These are phyloP conservation scores for Penicillium chermesinum DNA, from an alignment of 495 filamentous ascomycete species.

Conservation along the genomic window DNA sequence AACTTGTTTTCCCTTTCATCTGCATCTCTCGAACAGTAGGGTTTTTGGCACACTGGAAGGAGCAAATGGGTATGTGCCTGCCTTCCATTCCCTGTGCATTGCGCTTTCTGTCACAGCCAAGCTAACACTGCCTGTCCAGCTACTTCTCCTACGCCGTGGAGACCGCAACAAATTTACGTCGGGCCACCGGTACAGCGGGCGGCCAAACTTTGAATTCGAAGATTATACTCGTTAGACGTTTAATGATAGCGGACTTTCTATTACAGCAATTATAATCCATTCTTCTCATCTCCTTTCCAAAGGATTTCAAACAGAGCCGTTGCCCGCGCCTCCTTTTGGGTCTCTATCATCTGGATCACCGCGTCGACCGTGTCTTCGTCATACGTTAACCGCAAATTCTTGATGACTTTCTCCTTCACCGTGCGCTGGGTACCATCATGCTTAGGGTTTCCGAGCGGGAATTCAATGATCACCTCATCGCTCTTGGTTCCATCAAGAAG, in stretches of 20 bases:
- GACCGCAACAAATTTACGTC: neutral
- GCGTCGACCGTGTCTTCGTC: neutral
- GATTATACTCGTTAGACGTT: neutral
- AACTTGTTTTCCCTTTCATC: neutral
- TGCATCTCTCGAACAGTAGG: neutral
- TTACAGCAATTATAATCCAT: neutral
- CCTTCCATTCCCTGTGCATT: neutral
- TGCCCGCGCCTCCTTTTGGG: neutral
- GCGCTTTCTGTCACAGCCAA: neutral
- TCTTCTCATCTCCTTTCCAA: neutral
- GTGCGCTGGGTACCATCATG: neutral
- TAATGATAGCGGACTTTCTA: neutral
- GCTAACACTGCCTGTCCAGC: neutral
- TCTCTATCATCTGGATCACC: neutral
- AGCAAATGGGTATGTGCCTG: slow-evolving; percentile 2
- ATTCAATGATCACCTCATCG: slow-evolving; percentile 77
- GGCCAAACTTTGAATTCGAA: neutral
- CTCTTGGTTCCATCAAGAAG: slow-evolving; percentile 39
- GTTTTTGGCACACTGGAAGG: slow-evolving; percentile 3
- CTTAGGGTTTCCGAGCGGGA: slow-evolving; percentile 55
- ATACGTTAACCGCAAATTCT: neutral
- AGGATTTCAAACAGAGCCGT: neutral
- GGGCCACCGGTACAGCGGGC: neutral
- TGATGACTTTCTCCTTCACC: neutral
- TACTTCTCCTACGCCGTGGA: neutral